Conservation (phyloP, 2,329 filamentous ascomycete genomes). For the Penicillium capsulatum region DNA sequence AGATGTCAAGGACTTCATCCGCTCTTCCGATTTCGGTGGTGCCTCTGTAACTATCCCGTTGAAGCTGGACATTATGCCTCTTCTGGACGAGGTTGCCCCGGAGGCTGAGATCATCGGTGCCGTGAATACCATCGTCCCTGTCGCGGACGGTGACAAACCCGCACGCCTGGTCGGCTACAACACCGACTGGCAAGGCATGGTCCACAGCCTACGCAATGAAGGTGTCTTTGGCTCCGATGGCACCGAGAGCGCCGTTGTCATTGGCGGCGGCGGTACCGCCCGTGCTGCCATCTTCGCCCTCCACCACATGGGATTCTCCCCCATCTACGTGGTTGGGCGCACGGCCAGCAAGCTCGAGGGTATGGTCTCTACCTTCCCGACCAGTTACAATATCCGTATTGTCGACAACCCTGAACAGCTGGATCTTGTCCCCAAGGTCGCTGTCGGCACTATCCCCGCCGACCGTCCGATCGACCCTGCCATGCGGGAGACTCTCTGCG, state of each 20-base stretch:
- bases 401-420: conserved; percentile 55
- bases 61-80: conserved; percentile 78
- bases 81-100: conserved; percentile 74
- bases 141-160: conserved; percentile 43
- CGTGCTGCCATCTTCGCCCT: conserved; percentile 87
- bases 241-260: conserved; percentile 63
- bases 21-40: conserved; percentile 73
- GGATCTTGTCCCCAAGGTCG: conserved; percentile 59
- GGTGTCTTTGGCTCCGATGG: conserved; percentile 52
- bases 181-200: conserved; percentile 94
- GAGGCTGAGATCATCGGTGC: conserved; percentile 82
- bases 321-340: conserved; percentile 83
- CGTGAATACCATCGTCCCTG: conserved; percentile 84
- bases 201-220: conserved; percentile 66
- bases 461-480: conserved; percentile 73
- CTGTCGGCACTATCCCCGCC: conserved; percentile 86
- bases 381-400: conserved; percentile 65
- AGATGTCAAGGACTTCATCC: conserved; percentile 63
- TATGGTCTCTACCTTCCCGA: conserved; percentile 69
- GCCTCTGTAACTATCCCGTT: conserved; percentile 94
- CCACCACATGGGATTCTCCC: conserved; percentile 73
- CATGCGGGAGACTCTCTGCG: conserved; percentile 62
- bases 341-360: conserved; percentile 63
- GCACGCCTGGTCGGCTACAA: conserved; percentile 73
- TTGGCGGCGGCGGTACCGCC: conserved; percentile 88